These are phyloP conservation scores for Dothidotthia symphoricarpi DNA, from an alignment of 2,329 filamentous ascomycete genomes.

Conservation along the genomic window DNA sequence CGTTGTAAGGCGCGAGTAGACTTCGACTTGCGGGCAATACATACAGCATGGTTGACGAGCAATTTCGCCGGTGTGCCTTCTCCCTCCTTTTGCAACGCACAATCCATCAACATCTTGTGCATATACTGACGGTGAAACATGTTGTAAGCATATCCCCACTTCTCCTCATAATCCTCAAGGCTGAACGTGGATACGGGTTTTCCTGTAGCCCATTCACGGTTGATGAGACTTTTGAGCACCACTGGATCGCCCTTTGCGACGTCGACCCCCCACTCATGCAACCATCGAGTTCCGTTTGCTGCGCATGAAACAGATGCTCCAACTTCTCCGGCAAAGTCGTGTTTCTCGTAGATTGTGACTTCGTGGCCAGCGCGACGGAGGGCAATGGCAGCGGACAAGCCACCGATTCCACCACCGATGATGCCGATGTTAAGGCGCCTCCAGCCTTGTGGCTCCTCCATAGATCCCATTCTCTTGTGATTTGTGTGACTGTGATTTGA, in stretches of 20 bases:
- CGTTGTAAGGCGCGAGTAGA: too few relatives aligned
- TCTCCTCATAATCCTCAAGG: conserved; percentile 62
- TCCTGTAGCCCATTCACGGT: conserved; percentile 68
- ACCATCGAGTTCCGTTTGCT: conserved; percentile 68
- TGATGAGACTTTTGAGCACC: conserved; percentile 64
- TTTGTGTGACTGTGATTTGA: too few relatives aligned
- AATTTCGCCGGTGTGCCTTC: conserved; percentile 55
- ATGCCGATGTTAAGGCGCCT: conserved; percentile 41
- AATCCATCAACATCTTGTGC: conserved; percentile 65
- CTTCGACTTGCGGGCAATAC: neutral
- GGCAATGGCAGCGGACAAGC: conserved; percentile 52
- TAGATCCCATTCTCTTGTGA: conserved; percentile 1
- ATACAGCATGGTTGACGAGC: conserved; percentile 54
- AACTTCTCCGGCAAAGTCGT: conserved; percentile 66
- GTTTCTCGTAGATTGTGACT: conserved; percentile 64
- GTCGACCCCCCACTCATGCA: conserved; percentile 67
- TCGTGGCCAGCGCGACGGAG: conserved; percentile 55
- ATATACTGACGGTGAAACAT: conserved; percentile 70
- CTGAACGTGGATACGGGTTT: conserved; percentile 64
- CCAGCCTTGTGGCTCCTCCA: conserved; percentile 15
- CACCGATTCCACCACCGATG: conserved; percentile 56
- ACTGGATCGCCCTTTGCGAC: conserved; percentile 64
- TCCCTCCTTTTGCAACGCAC: conserved; percentile 54
- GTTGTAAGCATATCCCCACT: conserved; percentile 63
- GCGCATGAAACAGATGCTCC: conserved; percentile 56